These are phyloP conservation scores for Ophiostoma sp. DNA, from an alignment of 2,329 filamentous ascomycete species.

Conservation along the genomic window DNA sequence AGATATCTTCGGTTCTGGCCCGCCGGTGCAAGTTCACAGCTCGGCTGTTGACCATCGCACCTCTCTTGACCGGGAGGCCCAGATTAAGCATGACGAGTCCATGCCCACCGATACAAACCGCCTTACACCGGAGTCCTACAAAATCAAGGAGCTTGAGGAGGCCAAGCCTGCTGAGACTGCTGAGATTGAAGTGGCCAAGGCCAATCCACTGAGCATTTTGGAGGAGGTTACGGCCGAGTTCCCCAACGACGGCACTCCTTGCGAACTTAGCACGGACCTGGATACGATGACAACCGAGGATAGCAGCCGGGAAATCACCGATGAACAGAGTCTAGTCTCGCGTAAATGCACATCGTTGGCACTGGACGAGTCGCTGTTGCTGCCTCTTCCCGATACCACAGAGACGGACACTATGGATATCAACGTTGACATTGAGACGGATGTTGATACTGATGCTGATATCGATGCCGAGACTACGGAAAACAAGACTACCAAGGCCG, in stretches of 20 bases:
- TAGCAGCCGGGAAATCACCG: conserved; percentile 17
- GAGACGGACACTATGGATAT: conserved; percentile 10
- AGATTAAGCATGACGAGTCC: neutral
- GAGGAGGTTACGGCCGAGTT: conserved; percentile 1
- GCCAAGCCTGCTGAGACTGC: neutral
- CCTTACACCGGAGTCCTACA: neutral
- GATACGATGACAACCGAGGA: conserved; percentile 13
- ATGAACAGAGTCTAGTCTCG: conserved; percentile 18
- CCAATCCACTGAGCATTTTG: neutral
- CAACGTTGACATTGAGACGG: neutral
- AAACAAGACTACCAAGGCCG: neutral
- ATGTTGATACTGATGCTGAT: neutral
- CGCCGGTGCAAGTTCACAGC: conserved; percentile 18
- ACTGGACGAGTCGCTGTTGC: conserved; percentile 19
- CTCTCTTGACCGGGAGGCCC: conserved; percentile 13
- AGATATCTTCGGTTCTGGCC: conserved; percentile 33
- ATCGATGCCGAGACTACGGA: neutral
- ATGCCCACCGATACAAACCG: neutral
- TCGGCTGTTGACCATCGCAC: conserved; percentile 2
- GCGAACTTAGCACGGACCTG: conserved; percentile 15
- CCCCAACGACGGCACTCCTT: conserved; percentile 15
- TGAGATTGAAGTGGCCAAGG: conserved; percentile 5
- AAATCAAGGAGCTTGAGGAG: neutral
- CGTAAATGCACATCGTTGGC: neutral
- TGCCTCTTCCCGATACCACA: conserved; percentile 20